Evolutionary conservation across 1,284 basidiomycete genomes (phyloP).

Genomic region (Ceratobasidium sp.): DNA sequence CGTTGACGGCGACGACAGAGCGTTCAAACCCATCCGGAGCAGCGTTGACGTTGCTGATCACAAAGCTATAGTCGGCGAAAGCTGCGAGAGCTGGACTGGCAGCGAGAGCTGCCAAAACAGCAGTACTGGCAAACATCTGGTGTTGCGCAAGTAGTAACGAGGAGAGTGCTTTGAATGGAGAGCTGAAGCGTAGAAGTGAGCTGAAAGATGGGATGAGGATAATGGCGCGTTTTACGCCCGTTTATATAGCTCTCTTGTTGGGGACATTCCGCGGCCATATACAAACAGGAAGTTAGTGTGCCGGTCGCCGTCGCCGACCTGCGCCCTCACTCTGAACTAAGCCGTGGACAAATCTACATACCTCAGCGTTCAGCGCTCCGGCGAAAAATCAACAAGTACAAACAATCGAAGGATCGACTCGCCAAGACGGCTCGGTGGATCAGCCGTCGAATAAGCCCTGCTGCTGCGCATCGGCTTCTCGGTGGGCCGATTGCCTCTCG

Average conservation of each 20-base stretch:
- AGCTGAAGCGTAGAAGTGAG: not conserved
- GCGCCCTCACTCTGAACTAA: not conserved
- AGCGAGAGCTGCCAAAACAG: slow-evolving; percentile 9
- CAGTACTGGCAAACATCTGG: not conserved
- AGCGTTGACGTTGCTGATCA: slow-evolving; percentile 10
- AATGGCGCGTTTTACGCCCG: not conserved
- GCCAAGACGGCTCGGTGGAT: not conserved
- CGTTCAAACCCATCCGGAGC: slow-evolving; percentile 25
- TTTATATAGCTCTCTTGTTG: slow-evolving; percentile 1
- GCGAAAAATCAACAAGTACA: slow-evolving; percentile 2
- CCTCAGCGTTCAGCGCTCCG: not conserved
- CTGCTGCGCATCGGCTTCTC: slow-evolving; percentile 2
- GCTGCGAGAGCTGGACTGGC: slow-evolving; percentile 18
- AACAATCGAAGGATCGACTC: not conserved
- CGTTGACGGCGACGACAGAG: slow-evolving; percentile 45
- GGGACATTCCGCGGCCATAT: not conserved
- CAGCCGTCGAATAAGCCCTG: not conserved
- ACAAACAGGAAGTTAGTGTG: not conserved
- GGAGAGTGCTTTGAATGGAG: not conserved
- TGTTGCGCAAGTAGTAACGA: not conserved
- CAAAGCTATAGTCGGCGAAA: not conserved
- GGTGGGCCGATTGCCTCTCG: not conserved
- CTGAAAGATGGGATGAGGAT: not conserved
- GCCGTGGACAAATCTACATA: not conserved
- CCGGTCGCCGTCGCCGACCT: not conserved